Base-by-base conservation (phyloP, 768 basidiomycete species). In the Phylloporus arenicola region DNA sequence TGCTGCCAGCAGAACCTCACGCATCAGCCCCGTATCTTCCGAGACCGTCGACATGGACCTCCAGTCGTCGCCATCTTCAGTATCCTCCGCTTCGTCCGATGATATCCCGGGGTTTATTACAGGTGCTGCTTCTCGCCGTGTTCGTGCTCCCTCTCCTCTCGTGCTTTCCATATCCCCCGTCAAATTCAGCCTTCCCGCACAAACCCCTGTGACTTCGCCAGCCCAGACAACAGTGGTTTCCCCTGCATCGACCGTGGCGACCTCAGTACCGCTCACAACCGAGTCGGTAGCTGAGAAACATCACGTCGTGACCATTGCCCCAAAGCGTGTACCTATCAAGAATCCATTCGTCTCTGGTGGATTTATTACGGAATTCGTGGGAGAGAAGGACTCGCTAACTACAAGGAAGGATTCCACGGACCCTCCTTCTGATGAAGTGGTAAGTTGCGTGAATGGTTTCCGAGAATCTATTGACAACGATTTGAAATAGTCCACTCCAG, bases 271-370 rank as follows among this genome's bases (percentile, higher is more conserved):
- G 3, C 47, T 52, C 16, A n/a, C 45, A 7, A 17, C 25, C 29
- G 60, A 56, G 16, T 22, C 50, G 27, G 34, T 39, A 9, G 9
- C 42, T 7, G 57, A 59, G 40, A 65, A 54, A 24, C 38, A 40
- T 16, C 25, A 50, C 13, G 40, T 49, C 30, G 20, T 45, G 35
- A 45, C 54, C 14, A 17, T 33, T 3, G 43, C 31, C 38, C 38
- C 50, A 24, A 57, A 57, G 51, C 66, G 63, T 35, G 48, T 56
- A 8, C 35, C 54, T 3, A 41, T 68, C 34, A 59, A 61, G 39
- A 78, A 75, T 58, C 70, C 76, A n/a, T 78, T 80, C 48, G 72
- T 79, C 11, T 77, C 77, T 10, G 74, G 70, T n/a, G 76, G 78
- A 17, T 74, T 76, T 41, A 63, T 77, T 50, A 73, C 72, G 13